Conservation (phyloP, 805 yeast genomes). For the Metschnikowia dekortorum region DNA sequence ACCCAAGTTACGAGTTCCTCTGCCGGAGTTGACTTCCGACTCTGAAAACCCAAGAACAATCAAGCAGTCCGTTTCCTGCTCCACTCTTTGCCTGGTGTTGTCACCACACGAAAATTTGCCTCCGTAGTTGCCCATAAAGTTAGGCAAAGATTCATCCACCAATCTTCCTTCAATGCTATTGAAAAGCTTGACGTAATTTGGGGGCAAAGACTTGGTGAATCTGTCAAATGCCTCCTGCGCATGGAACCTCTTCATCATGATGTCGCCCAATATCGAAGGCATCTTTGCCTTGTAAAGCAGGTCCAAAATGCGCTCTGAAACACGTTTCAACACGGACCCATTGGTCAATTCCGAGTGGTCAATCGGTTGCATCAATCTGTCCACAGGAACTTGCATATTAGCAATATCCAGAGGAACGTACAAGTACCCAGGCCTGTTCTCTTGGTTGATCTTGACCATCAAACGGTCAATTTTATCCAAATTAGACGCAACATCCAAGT, state of each 20-base stretch:
- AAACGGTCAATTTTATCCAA: conserved; percentile 61
- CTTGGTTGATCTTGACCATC: conserved; percentile 47
- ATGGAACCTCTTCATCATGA: conserved; percentile 60
- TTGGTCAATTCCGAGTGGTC: conserved; percentile 14
- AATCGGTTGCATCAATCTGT: conserved; percentile 17
- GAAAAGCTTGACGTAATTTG: conserved; percentile 42
- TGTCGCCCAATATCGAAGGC: conserved; percentile 72
- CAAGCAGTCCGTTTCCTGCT: conserved; percentile 59
- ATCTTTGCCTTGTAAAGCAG: conserved; percentile 47
- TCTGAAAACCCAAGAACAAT: conserved; percentile 63
- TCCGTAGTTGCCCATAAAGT: conserved; percentile 68
- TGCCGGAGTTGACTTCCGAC: conserved; percentile 28
- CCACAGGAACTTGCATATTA: conserved; percentile 28
- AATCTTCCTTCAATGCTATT: conserved; percentile 66
- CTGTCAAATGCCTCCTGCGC: conserved; percentile 41
- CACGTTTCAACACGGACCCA: conserved; percentile 15
- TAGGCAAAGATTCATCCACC: conserved; percentile 62
- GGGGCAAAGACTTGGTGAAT: conserved; percentile 44
- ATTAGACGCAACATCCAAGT: conserved; percentile 25
- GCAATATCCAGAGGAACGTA: conserved; percentile 72
- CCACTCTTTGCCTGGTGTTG: conserved; percentile 19
- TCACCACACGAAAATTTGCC: conserved; percentile 47
- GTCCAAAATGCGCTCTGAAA: conserved; percentile 38
- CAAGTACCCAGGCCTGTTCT: conserved; percentile 77
- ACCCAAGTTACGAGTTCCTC: conserved; percentile 19